These are phyloP conservation scores for Chlamydomonas eustigma DNA, from an alignment of 139 green algal genomes.

Conservation along the genomic window DNA sequence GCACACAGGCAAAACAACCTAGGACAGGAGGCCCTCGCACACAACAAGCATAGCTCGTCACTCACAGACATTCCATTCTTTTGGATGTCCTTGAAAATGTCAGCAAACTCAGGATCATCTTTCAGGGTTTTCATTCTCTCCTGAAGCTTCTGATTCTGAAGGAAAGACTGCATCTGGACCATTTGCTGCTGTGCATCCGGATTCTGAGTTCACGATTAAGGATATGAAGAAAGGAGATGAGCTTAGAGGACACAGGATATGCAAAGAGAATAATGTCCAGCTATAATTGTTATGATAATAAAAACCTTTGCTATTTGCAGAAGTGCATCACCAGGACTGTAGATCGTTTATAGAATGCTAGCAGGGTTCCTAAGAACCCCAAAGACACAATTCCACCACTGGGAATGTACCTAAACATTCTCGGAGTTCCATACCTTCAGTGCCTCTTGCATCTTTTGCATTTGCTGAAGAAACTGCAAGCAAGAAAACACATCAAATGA, in stretches of 20 bases:
- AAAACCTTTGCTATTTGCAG: constrained; percentile 3
- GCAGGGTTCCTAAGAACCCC: too few species aligned
- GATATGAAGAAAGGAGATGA: too few species aligned
- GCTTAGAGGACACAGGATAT: too few species aligned
- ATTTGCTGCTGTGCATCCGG: constrained; percentile 1
- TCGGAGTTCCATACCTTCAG: too few species aligned
- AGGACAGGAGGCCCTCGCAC: too few species aligned
- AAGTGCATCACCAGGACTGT: too few species aligned
- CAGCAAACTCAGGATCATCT: constrained; percentile 10
- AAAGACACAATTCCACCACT: too few species aligned
- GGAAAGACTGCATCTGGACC: constrained; percentile 23
- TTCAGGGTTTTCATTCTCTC: constrained; percentile 2
- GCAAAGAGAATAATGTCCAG: too few species aligned
- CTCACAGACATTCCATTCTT: constrained; percentile 9
- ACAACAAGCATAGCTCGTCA: neutral
- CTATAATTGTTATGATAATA: too few species aligned
- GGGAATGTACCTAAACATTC: too few species aligned
- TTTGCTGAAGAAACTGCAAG: constrained; percentile 8
- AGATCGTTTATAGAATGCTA: too few species aligned
- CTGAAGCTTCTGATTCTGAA: constrained; percentile 15
- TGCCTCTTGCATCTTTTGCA: constrained; percentile 11
- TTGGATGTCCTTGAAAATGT: constrained; percentile 14
- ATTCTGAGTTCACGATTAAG: neutral
- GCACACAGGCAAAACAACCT: too few species aligned
- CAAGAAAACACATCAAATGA: neutral